Evolutionary conservation across 148 eudicot species (phyloP).

Genomic region (Talinum fruticosum): DNA sequence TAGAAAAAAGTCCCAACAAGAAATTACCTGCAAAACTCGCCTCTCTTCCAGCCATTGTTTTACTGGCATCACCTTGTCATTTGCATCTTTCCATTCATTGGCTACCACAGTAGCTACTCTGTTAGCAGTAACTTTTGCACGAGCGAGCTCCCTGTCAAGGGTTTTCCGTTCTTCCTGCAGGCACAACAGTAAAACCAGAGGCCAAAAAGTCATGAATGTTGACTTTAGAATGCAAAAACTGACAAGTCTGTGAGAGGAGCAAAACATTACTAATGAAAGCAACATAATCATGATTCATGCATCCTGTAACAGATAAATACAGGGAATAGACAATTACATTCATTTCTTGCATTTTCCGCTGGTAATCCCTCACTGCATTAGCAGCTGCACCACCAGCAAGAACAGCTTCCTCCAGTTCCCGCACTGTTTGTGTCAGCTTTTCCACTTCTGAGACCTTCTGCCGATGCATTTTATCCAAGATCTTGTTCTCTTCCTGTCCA

Average conservation of each 20-base stretch:
- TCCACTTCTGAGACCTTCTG: slow-evolving; percentile 94
- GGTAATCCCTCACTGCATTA: slow-evolving; percentile 95
- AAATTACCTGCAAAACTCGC: slow-evolving; percentile 67
- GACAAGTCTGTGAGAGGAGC: background rate
- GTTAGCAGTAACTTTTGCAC: slow-evolving; percentile 90
- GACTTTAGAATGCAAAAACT: background rate
- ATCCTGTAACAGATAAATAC: background rate
- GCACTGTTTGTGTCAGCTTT: slow-evolving; percentile 83
- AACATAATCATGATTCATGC: background rate
- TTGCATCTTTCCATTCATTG: slow-evolving; percentile 98
- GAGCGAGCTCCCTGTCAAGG: slow-evolving; percentile 92
- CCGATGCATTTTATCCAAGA: slow-evolving; percentile 86
- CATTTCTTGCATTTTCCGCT: slow-evolving; percentile 88
- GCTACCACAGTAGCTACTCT: slow-evolving; percentile 96
- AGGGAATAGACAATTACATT: slow-evolving; percentile 44
- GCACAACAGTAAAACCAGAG: slow-evolving; percentile 15
- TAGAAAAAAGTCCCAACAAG: background rate
- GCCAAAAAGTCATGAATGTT: background rate
- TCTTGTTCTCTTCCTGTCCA: slow-evolving; percentile 85
- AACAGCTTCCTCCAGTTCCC: slow-evolving; percentile 95
- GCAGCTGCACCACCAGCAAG: slow-evolving; percentile 99
- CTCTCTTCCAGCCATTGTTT: slow-evolving; percentile 99
- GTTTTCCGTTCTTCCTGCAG: slow-evolving; percentile 80
- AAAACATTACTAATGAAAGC: background rate
- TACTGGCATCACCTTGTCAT: slow-evolving; percentile 97